Evolutionary conservation across 1,139 yeast species (phyloP).

Genomic region (Suhomyces taliae): DNA sequence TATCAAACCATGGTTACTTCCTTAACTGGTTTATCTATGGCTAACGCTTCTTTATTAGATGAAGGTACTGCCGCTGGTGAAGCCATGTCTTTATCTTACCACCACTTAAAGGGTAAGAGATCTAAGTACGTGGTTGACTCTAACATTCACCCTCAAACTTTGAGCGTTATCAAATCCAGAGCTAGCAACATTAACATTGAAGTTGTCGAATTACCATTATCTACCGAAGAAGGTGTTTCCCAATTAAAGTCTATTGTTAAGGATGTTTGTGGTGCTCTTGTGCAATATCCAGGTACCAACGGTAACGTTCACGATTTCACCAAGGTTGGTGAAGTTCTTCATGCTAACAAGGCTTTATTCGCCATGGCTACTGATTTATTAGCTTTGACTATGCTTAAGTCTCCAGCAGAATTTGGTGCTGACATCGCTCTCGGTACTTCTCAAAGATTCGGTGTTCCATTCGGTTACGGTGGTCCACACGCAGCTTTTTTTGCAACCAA

Average conservation of each 20-base stretch:
- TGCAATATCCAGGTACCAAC: constrained; percentile 88
- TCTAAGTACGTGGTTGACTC: constrained; percentile 69
- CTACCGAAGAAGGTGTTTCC: constrained; percentile 46
- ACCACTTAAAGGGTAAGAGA: constrained; percentile 67
- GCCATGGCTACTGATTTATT: constrained; percentile 88
- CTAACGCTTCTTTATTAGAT: constrained; percentile 91
- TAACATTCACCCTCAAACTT: constrained; percentile 82
- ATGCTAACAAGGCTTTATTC: constrained; percentile 69
- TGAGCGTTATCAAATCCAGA: constrained; percentile 74
- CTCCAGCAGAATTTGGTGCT: constrained; percentile 86
- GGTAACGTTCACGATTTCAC: constrained; percentile 65
- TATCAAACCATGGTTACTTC: constrained; percentile 89
- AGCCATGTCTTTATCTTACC: constrained; percentile 86
- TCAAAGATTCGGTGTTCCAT: constrained; percentile 96
- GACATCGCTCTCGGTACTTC: constrained; percentile 92
- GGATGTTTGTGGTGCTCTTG: constrained; percentile 74
- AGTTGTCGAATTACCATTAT: constrained; percentile 58
- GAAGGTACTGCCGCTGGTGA: constrained; percentile 99
- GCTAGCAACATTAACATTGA: constrained; percentile 75
- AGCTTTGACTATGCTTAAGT: constrained; percentile 80
- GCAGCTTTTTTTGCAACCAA: constrained; percentile 95
- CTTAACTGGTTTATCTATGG: constrained; percentile 86
- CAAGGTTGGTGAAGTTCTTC: constrained; percentile 63
- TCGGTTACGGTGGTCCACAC: constrained; percentile 98
- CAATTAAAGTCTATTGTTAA: constrained; percentile 34